Conservation (phyloP, 2,329 filamentous ascomycete species). For the Epichloe typhina region DNA sequence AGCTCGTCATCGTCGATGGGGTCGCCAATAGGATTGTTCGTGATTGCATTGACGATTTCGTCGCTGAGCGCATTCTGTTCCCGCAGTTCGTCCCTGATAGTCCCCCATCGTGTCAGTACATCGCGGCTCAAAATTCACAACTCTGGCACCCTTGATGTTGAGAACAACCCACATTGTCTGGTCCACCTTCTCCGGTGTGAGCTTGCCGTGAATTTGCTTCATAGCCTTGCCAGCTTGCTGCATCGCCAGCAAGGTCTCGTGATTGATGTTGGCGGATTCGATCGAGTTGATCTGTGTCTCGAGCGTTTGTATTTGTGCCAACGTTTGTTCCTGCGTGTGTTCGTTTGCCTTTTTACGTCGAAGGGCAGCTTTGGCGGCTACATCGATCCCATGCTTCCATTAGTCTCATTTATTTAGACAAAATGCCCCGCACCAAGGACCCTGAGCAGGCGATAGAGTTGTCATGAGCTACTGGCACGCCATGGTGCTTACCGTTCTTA, state of each 20-base stretch:
- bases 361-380: conserved; percentile 81
- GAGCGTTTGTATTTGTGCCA: conserved; percentile 77
- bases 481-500: conserved; percentile 60
- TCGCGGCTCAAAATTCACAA: too few species aligned
- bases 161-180: conserved; percentile 65
- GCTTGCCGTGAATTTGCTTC: conserved; percentile 80
- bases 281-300: conserved; percentile 95
- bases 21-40: conserved; percentile 52
- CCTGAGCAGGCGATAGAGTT: not conserved
- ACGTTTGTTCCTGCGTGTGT: conserved; percentile 81
- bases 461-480: not conserved
- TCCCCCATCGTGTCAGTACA: not conserved
- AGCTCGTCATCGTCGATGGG: conserved; percentile 75
- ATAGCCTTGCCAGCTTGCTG: conserved; percentile 81
- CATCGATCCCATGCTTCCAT: conserved; percentile 4
- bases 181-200: conserved; percentile 91
- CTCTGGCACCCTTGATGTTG: not conserved
- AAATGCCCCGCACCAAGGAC: conserved; percentile 6
- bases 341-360: conserved; percentile 92
- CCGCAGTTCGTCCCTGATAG: conserved; percentile 65
- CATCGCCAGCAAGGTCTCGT: conserved; percentile 90
- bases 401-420: conserved; percentile 9
- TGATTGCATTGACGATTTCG: conserved; percentile 81
- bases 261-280: conserved; percentile 97
- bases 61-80: conserved; percentile 90